phyloP scores from a whole-genome alignment of 2,329 filamentous ascomycete species.

The Cercospora berteroae region DNA sequence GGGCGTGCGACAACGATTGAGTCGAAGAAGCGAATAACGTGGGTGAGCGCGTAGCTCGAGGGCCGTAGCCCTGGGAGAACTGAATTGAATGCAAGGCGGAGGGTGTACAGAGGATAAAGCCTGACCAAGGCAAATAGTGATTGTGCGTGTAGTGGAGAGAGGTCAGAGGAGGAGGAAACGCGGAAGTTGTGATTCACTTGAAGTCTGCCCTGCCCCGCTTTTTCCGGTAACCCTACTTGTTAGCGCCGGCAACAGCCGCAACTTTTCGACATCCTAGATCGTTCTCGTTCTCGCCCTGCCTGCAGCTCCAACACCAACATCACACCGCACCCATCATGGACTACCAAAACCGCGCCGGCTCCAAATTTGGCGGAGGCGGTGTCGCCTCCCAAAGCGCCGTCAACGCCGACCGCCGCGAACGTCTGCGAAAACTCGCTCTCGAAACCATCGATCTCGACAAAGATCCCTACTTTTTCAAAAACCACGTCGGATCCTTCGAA shows the following conservation, averaged over 20 bases:
- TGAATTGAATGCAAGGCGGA: conserved; percentile 6
- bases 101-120: conserved; percentile 3
- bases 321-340: conserved; percentile 29
- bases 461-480: conserved; percentile 99
- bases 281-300: not conserved
- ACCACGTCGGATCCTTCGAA: conserved; percentile 97
- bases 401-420: conserved; percentile 95
- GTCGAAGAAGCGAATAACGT: not conserved
- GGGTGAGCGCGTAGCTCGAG: conserved; percentile 8
- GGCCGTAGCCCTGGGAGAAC: conserved; percentile 7
- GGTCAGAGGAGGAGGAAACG: not conserved
- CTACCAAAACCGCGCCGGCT: conserved; percentile 83
- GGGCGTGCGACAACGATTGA: not conserved
- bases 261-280: not conserved
- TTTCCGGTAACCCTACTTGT: not conserved
- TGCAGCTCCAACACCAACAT: conserved; percentile 3
- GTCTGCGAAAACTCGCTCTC: conserved; percentile 93
- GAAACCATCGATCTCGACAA: conserved; percentile 99
- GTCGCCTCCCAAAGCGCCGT: conserved; percentile 90
- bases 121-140: conserved; percentile 12
- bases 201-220: not conserved
- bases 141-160: not conserved
- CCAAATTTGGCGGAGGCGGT: conserved; percentile 96
- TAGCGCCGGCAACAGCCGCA: not conserved
- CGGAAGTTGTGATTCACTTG: conserved; percentile 4